Evolutionary conservation across 2,329 filamentous ascomycete species (phyloP).

Genomic region (Colletotrichum sp.): DNA sequence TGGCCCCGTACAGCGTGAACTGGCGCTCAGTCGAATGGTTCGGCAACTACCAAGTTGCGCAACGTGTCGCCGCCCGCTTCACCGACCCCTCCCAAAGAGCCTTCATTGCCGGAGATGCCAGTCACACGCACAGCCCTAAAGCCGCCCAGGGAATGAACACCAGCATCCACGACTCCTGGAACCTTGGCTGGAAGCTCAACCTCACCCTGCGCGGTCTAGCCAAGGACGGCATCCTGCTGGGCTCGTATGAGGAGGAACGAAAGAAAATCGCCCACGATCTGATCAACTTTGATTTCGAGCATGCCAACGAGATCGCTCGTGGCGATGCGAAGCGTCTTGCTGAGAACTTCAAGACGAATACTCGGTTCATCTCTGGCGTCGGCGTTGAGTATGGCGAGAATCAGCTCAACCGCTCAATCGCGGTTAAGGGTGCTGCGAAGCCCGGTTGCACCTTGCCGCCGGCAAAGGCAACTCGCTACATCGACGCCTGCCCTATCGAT

Average conservation of each 20-base stretch:
- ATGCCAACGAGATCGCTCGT: slow-evolving; percentile 61
- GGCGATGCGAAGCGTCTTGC: slow-evolving; percentile 68
- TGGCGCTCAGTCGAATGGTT: slow-evolving; percentile 73
- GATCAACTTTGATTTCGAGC: slow-evolving; percentile 51
- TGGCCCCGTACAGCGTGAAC: slow-evolving; percentile 45
- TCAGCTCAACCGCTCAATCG: slow-evolving; percentile 50
- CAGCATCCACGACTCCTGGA: slow-evolving; percentile 65
- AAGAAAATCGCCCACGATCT: slow-evolving; percentile 57
- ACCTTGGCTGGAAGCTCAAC: slow-evolving; percentile 59
- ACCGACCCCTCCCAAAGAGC: slow-evolving; percentile 63
- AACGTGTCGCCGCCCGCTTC: slow-evolving; percentile 74
- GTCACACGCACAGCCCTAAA: slow-evolving; percentile 75
- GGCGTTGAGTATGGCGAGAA: slow-evolving; percentile 66
- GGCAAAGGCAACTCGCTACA: slow-evolving; percentile 73
- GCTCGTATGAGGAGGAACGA: slow-evolving; percentile 58
- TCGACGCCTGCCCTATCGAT: slow-evolving; percentile 80
- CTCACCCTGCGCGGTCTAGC: slow-evolving; percentile 60
- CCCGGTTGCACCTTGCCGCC: slow-evolving; percentile 66
- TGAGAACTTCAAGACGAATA: slow-evolving; percentile 72
- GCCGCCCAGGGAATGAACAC: slow-evolving; percentile 73
- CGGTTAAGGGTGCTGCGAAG: slow-evolving; percentile 50
- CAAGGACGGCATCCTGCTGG: slow-evolving; percentile 48
- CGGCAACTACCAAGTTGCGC: slow-evolving; percentile 73
- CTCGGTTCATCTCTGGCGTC: slow-evolving; percentile 75
- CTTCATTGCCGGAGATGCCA: slow-evolving; percentile 71